Percentiles rank a stretch among this genome's conserved stretches.
These are phyloP conservation scores for Priceomyces castillae DNA, from an alignment of 805 yeast genomes.

Conservation along the genomic window DNA sequence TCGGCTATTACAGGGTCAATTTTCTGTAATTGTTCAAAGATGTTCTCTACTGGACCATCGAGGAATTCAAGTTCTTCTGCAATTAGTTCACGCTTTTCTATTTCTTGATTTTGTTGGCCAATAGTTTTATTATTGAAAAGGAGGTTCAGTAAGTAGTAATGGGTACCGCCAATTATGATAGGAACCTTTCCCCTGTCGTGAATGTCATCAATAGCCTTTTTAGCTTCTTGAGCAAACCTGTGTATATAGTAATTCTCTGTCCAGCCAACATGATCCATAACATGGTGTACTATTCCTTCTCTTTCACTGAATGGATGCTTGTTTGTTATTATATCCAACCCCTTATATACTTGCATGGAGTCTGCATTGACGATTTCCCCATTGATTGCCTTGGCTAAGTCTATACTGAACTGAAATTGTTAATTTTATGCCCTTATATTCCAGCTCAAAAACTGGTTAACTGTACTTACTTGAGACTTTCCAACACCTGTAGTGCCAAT, in stretches of 20 bases:
- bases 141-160: constrained; percentile 81
- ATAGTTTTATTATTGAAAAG: constrained; percentile 69
- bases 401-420: constrained; percentile 55
- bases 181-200: constrained; percentile 71
- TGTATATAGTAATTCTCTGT: constrained; percentile 77
- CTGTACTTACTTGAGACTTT: constrained; percentile 63
- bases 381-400: constrained; percentile 67
- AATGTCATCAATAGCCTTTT: constrained; percentile 58
- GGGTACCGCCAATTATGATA: constrained; percentile 93
- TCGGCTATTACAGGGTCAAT: constrained; percentile 71
- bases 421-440: constrained; percentile 7
- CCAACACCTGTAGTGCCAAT: constrained; percentile 98
- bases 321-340: constrained; percentile 75
- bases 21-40: constrained; percentile 46
- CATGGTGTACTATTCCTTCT: constrained; percentile 75
- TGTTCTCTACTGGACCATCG: constrained; percentile 51
- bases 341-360: constrained; percentile 91
- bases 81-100: constrained; percentile 27
- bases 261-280: constrained; percentile 84
- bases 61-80: constrained; percentile 39
- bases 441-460: neutral
- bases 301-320: constrained; percentile 86
- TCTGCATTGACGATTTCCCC: constrained; percentile 96
- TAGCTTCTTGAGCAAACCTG: constrained; percentile 72
- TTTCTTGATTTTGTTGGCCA: constrained; percentile 22